Evolutionary conservation across 1,284 basidiomycete genomes (phyloP), one percentile per base, ranked within the genome.

Genomic region (Blastosporella zonata): DNA sequence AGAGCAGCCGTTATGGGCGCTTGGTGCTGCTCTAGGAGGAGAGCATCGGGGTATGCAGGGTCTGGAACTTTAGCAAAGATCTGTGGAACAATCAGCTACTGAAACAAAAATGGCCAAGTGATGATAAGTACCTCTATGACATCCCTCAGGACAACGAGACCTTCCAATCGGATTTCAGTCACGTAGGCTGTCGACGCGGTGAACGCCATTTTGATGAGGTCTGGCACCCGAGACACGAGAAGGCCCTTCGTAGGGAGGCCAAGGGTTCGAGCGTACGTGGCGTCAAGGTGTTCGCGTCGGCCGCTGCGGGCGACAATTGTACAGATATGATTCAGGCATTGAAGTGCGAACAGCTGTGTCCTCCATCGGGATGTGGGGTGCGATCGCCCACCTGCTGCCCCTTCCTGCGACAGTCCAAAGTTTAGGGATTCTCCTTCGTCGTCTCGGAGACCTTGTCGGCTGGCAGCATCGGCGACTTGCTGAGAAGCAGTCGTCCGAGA

Each of bases 191-290:
- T 93, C 25, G 93, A 95, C 0, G 97, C 96, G 6, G 91, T 96
- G 67, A 99, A 99, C 0, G 97, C 96, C 86, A 98, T 97, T 68
- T 83, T 92, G 68, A 99, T 97, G 45, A 99, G 72, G 67, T 99
- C 97, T 0, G 86, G 81, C 1, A 96, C 83, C n/a, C 91, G 82
- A 29, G 83, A 84, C 39, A 90, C 84, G 25, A 96, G 75, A 27
- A 93, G 70, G 1, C 78, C 75, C 4, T 74, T 65, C 6, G 70
- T 63, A 6, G 73, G 63, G 8, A 81, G 57, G 0, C 79, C 76
- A 20, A 71, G 66, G 22, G 55, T 68, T 37, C 76, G 72, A 15
- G 84, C 91, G 56, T 84, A 78, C 12, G 75, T 74, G 31, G 86
- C 78, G 62, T 95, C 87, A 31, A 96, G 72, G 61, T 97, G 93